Evolutionary conservation across 805 yeast genomes (phyloP).

Genomic region (Yarrowia porcina): DNA sequence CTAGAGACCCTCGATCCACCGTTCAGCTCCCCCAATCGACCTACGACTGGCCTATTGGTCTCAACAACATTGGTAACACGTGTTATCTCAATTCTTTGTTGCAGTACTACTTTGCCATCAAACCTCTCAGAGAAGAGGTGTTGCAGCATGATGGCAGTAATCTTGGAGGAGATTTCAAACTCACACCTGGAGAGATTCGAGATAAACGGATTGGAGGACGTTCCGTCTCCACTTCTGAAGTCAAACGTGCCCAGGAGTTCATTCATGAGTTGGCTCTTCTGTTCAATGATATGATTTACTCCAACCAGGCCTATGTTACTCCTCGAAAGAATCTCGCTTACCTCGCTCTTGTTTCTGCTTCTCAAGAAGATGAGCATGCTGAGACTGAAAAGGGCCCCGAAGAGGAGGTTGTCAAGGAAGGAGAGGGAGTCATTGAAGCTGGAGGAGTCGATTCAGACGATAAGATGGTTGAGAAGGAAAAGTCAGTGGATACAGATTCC

Average conservation of each 20-base stretch:
- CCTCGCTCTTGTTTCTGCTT: slow-evolving; percentile 57
- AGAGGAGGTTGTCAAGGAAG: slow-evolving; percentile 26
- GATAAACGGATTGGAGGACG: slow-evolving; percentile 84
- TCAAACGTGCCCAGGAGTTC: slow-evolving; percentile 78
- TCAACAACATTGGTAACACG: slow-evolving; percentile 93
- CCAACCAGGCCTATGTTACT: slow-evolving; percentile 60
- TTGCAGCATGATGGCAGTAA: slow-evolving; percentile 39
- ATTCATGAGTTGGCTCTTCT: slow-evolving; percentile 66
- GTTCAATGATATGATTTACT: slow-evolving; percentile 65
- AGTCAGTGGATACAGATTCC: slow-evolving; percentile 13
- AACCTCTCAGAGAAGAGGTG: slow-evolving; percentile 70
- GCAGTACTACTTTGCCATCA: slow-evolving; percentile 84
- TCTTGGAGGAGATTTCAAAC: slow-evolving; percentile 27
- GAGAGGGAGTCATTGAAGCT: not conserved
- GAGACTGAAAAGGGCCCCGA: slow-evolving; percentile 34
- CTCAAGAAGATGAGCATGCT: slow-evolving; percentile 11
- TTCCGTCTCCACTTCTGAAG: slow-evolving; percentile 70
- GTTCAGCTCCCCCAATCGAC: slow-evolving; percentile 14
- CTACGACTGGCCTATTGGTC: slow-evolving; percentile 66
- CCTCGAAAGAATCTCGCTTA: slow-evolving; percentile 85
- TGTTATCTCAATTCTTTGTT: slow-evolving; percentile 88
- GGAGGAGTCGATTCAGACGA: not conserved
- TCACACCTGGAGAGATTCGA: slow-evolving; percentile 36
- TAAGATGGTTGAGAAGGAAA: not conserved
- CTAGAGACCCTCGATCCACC: slow-evolving; percentile 9